phyloP scores from a whole-genome alignment of 2,329 filamentous ascomycete genomes.

The Exophiala lecanii-corni region DNA sequence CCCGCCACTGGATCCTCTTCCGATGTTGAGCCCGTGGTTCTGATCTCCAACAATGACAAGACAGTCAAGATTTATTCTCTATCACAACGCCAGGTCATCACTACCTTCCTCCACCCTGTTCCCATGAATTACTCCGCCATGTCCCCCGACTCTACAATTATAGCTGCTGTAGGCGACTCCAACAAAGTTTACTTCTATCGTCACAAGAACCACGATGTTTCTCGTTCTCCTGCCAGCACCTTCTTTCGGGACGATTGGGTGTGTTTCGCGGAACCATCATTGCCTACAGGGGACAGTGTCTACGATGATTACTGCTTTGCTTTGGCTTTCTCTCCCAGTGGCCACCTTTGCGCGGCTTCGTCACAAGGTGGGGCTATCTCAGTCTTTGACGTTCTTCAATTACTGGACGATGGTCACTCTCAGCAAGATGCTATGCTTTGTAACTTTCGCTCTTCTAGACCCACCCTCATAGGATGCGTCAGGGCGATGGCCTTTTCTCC shows the following conservation, averaged over 20 bases:
- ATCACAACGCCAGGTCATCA: conserved; percentile 61
- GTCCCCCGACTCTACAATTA: conserved; percentile 75
- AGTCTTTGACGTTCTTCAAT: conserved; percentile 38
- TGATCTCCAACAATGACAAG: conserved; percentile 84
- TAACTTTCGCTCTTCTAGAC: conserved; percentile 72
- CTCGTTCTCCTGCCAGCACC: conserved; percentile 25
- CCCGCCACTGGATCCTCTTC: conserved; percentile 30
- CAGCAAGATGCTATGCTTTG: conserved; percentile 55
- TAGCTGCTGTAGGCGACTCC: conserved; percentile 83
- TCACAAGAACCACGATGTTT: conserved; percentile 24
- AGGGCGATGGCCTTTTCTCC: conserved; percentile 90
- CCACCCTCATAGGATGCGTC: conserved; percentile 71
- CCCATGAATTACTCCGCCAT: conserved; percentile 93
- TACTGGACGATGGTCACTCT: conserved; percentile 16
- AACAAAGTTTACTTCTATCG: conserved; percentile 81
- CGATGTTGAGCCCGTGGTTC: conserved; percentile 50
- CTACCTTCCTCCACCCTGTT: conserved; percentile 69
- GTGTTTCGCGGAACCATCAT: conserved; percentile 36
- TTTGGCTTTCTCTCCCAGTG: conserved; percentile 46
- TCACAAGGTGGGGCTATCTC: conserved; percentile 47
- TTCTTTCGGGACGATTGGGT: conserved; percentile 41
- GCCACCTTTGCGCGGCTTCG: conserved; percentile 46
- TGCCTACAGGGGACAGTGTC: conserved; percentile 35
- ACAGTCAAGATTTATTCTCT: conserved; percentile 81
- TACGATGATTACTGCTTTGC: conserved; percentile 45